These are phyloP conservation scores for Calonectria multiphialidica DNA, from an alignment of 2,329 filamentous ascomycete genomes.

Conservation along the genomic window DNA sequence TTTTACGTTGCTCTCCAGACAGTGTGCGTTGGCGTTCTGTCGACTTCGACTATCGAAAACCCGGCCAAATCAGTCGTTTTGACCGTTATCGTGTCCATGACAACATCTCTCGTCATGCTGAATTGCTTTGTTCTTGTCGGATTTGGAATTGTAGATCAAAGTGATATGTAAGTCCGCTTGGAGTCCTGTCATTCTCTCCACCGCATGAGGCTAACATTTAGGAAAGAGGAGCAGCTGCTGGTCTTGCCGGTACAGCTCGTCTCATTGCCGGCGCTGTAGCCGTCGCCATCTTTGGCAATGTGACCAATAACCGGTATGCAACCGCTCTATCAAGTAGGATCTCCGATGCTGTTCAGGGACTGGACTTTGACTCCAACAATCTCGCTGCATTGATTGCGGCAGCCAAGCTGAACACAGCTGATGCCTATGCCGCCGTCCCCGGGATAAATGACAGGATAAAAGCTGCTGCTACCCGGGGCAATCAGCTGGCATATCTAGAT, in stretches of 20 bases:
- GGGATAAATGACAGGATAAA: constrained; percentile 14
- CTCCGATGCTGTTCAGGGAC: background rate
- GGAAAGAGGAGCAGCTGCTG: constrained; percentile 15
- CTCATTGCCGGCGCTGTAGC: constrained; percentile 18
- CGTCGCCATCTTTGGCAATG: constrained; percentile 24
- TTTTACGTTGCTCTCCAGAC: constrained; percentile 21
- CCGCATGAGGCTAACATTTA: background rate
- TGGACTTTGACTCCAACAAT: background rate
- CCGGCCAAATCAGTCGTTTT: constrained; percentile 21
- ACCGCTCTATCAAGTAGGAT: background rate
- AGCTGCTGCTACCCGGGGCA: constrained; percentile 8
- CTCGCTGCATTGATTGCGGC: background rate
- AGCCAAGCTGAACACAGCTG: constrained; percentile 1
- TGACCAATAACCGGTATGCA: constrained; percentile 22
- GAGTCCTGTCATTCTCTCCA: accelerated
- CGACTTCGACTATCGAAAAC: constrained; percentile 17
- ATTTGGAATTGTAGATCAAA: constrained; percentile 26
- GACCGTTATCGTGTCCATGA: constrained; percentile 23
- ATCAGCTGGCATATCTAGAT: constrained; percentile 23
- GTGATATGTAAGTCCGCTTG: constrained; percentile 10
- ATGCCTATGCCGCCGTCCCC: constrained; percentile 3
- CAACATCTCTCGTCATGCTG: constrained; percentile 21
- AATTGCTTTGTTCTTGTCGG: constrained; percentile 28
- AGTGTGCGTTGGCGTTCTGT: constrained; percentile 13
- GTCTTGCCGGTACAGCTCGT: constrained; percentile 18